phyloP scores from a whole-genome alignment of 2,329 filamentous ascomycete genomes.

The Ophiostoma sp. region DNA sequence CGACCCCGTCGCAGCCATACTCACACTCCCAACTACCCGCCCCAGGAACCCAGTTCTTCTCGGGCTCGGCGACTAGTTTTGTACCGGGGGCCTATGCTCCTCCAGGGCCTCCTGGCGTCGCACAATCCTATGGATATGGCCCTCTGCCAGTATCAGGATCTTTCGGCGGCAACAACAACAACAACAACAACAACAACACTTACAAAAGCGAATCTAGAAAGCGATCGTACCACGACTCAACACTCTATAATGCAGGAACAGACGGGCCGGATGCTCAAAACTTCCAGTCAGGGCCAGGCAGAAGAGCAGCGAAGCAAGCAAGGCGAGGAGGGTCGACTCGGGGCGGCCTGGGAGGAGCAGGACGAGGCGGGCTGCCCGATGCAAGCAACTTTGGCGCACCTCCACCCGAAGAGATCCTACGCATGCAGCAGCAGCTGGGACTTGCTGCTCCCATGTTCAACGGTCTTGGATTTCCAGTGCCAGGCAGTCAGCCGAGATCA shows the following conservation, averaged over 20 bases:
- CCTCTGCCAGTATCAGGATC: neutral
- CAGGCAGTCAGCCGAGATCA: conserved; percentile 17
- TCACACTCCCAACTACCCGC: neutral
- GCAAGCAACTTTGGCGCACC: conserved; percentile 25
- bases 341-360: conserved; percentile 30
- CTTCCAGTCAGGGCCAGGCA: conserved; percentile 30
- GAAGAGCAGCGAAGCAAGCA: conserved; percentile 54
- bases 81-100: neutral
- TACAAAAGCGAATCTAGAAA: conserved; percentile 40
- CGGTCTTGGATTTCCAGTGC: conserved; percentile 30
- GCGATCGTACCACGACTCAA: conserved; percentile 49
- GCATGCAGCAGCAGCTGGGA: conserved; percentile 52
- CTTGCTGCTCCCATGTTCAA: conserved; percentile 37
- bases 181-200: conserved; percentile 26
- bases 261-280: conserved; percentile 33
- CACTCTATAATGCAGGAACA: neutral
- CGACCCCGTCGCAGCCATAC: neutral
- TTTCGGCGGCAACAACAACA: conserved; percentile 25
- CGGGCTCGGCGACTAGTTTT: neutral
- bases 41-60: neutral
- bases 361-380: neutral
- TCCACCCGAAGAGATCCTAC: conserved; percentile 56
- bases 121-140: neutral
- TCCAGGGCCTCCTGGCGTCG: neutral
- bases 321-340: conserved; percentile 45